Base-by-base conservation (phyloP, 192 early-diverging fungal species). In the Oehlia diaphana region DNA sequence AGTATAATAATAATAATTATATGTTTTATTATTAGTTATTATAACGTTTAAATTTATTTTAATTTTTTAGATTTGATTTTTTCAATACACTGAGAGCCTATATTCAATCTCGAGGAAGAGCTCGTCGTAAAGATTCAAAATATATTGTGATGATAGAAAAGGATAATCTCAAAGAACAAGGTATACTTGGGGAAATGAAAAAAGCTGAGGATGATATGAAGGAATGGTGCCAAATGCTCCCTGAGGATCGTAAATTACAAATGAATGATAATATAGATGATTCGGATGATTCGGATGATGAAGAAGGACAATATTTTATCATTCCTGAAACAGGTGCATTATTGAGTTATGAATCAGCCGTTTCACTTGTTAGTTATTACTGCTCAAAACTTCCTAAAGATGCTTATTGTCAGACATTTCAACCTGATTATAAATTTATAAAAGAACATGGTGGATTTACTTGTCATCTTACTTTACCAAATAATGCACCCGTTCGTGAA, bases 71-170 rank as follows among this genome's bases (percentile, higher is more conserved):
- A 63, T 96, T 96, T 81, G 94, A 97, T 44, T 88, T 92, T 71
- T 92, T 92, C 68, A 85, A 87, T 16, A 93, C 93, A 0, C 82
- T 92, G 3, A 92, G 92, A 53, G 88, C 92, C 73, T 91, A 95
- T 70, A 97, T 98, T 9, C 96, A 97, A 82, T 95, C 94, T n/a
- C 90, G 95, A 37, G 96, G 95, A 16, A 88, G 96, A 19, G 96
- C 95, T 5, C 89, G 95, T 12, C 89, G 92, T 73, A 82, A 83
- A 19, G 84, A 91, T 68, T 94, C 94, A 26, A 87, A 89, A 47
- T 98, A 92, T 73, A 89, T 96, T 28, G 84, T 96, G 19, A 88
- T 98, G 88, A 89, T 91, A 23, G 83, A 92, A 72, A 63, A 78
- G 13, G 81, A 82, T 19, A 87, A 94, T 62, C 35, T 64, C 2